Conservation (phyloP, 139 green algal genomes). For the Ulvella scutata region DNA sequence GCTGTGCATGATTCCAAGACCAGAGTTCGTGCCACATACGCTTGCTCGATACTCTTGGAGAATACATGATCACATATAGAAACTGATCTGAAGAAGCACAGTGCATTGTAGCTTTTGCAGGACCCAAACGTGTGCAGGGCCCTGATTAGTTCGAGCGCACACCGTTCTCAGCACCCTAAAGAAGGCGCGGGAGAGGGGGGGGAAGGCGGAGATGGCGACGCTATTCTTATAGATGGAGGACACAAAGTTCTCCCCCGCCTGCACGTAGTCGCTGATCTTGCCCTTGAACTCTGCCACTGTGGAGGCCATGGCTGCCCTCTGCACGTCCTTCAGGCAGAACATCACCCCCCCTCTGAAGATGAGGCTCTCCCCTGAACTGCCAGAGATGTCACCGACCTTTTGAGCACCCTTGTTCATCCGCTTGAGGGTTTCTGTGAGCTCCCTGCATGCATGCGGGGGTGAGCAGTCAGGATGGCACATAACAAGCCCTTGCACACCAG, state of each 20-base stretch:
- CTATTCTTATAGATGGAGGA: not conserved
- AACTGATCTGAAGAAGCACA: too few relatives aligned
- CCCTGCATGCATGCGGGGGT: not conserved
- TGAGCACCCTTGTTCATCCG: not conserved
- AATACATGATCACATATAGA: too few relatives aligned
- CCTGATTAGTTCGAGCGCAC: too few relatives aligned
- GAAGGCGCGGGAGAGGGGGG: not conserved
- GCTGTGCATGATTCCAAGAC: too few relatives aligned
- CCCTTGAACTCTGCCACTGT: not conserved
- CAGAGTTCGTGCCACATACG: too few relatives aligned
- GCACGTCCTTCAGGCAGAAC: slow-evolving; percentile 2
- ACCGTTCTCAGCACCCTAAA: not conserved
- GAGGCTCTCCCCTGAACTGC: not conserved
- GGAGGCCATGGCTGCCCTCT: not conserved
- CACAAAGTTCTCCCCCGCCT: not conserved
- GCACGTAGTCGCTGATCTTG: not conserved
- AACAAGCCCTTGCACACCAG: too few relatives aligned
- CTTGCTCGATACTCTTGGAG: too few relatives aligned
- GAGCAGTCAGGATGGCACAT: too few relatives aligned
- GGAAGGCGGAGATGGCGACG: not conserved
- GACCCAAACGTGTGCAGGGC: too few relatives aligned
- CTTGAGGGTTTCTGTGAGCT: not conserved
- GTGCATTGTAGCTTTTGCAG: too few relatives aligned
- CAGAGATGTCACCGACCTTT: not conserved
- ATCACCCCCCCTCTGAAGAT: not conserved